A percentile compares a stretch with the other conserved stretches of the same genome.
Conservation (phyloP, 345 rosid genomes). For the Gossypium australe region DNA sequence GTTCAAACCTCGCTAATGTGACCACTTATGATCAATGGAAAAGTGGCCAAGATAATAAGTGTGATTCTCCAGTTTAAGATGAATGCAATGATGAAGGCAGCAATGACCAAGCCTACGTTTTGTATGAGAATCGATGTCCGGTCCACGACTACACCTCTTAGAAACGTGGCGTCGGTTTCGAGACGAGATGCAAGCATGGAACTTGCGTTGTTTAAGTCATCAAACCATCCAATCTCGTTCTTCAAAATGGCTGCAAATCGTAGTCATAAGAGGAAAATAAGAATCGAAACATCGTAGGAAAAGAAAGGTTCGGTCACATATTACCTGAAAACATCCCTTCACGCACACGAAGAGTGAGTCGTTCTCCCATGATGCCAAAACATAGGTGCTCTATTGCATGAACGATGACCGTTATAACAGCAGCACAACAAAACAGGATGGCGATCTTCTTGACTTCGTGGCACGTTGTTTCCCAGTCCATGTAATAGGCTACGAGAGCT, state of each 20-base stretch:
- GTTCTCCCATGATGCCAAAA: slow-evolving; percentile 88
- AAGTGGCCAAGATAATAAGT: slow-evolving; percentile 76
- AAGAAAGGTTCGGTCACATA: background rate
- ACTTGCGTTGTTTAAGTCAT: slow-evolving; percentile 73
- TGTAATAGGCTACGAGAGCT: slow-evolving; percentile 81
- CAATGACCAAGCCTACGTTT: slow-evolving; percentile 65
- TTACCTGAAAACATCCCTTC: slow-evolving; percentile 76
- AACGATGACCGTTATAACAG: slow-evolving; percentile 53
- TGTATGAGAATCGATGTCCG: slow-evolving; percentile 76
- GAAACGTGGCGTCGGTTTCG: slow-evolving; percentile 75
- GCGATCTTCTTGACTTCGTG: slow-evolving; percentile 73
- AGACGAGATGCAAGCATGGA: slow-evolving; percentile 79
- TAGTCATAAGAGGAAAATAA: background rate
- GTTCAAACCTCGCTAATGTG: slow-evolving; percentile 86
- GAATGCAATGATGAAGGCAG: slow-evolving; percentile 76
- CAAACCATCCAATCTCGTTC: slow-evolving; percentile 96
- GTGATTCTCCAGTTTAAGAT: slow-evolving; percentile 92
- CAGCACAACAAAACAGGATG: slow-evolving; percentile 60
- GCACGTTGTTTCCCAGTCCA: slow-evolving; percentile 66
- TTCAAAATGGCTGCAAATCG: slow-evolving; percentile 60
- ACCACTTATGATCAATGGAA: slow-evolving; percentile 80
- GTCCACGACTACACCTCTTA: slow-evolving; percentile 72
- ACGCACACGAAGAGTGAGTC: slow-evolving; percentile 87
- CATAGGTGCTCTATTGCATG: slow-evolving; percentile 63
- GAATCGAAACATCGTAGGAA: background rate